Conservation (phyloP, 192 early-diverging fungal genomes). For the Podila epicladia region DNA sequence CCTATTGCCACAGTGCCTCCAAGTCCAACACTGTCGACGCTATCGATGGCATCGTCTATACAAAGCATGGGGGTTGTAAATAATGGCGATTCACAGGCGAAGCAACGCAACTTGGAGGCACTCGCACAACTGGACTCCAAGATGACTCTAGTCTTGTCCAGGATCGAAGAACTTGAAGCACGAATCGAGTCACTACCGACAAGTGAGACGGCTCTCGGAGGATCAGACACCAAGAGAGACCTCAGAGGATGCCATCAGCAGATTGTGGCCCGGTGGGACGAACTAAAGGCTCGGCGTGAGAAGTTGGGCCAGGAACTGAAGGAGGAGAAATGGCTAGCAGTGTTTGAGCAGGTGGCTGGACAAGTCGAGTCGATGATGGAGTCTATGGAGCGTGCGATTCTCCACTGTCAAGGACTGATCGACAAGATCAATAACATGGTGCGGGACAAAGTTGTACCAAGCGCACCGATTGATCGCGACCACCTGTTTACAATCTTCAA, state of each 20-base stretch:
- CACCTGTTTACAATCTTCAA: slow-evolving; percentile 62
- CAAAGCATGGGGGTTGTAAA: neutral
- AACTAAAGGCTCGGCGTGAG: slow-evolving; percentile 55
- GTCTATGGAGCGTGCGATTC: slow-evolving; percentile 58
- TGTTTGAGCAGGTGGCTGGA: slow-evolving; percentile 62
- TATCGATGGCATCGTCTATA: neutral
- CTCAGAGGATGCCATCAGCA: slow-evolving; percentile 28
- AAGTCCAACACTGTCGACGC: neutral
- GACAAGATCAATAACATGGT: slow-evolving; percentile 48
- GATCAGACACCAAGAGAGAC: neutral
- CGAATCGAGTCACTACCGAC: slow-evolving; percentile 52
- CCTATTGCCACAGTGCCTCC: neutral
- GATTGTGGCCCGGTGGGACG: slow-evolving; percentile 54
- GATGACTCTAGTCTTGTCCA: neutral
- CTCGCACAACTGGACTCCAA: slow-evolving; percentile 53
- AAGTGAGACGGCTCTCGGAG: neutral
- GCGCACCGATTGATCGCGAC: slow-evolving; percentile 48
- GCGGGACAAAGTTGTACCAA: slow-evolving; percentile 30
- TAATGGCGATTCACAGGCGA: neutral
- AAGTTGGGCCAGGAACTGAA: slow-evolving; percentile 58
- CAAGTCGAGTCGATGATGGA: slow-evolving; percentile 68
- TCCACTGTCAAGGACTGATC: slow-evolving; percentile 57
- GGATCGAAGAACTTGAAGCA: neutral
- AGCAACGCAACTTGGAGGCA: slow-evolving; percentile 16
- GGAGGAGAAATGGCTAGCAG: slow-evolving; percentile 62